Conservation (phyloP, 805 yeast species). For the Tetrapisispora iriomotensis region DNA sequence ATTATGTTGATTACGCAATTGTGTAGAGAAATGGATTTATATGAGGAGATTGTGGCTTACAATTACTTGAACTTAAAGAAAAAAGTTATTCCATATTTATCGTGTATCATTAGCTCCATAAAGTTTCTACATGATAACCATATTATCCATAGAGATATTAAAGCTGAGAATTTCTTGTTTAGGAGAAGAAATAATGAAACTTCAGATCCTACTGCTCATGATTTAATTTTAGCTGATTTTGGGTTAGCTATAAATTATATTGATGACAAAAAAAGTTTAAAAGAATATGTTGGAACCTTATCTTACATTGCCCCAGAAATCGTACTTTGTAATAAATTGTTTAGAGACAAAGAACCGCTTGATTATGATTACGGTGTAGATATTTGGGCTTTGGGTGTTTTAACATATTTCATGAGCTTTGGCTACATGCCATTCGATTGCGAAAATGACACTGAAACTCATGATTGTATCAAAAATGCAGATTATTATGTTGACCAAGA, state of each 20-base stretch:
- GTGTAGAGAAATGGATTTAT: slow-evolving; percentile 61
- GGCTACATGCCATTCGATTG: slow-evolving; percentile 76
- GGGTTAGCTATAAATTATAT: slow-evolving; percentile 46
- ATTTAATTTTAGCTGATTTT: slow-evolving; percentile 34
- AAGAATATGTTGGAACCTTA: slow-evolving; percentile 55
- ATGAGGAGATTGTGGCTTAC: slow-evolving; percentile 43
- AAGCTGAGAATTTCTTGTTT: slow-evolving; percentile 62
- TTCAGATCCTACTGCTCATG: slow-evolving; percentile 26
- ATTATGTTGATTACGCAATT: slow-evolving; percentile 53
- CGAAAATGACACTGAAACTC: slow-evolving; percentile 58
- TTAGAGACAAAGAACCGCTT: slow-evolving; percentile 3
- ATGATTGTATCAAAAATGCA: slow-evolving; percentile 48
- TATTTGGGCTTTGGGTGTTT: slow-evolving; percentile 69
- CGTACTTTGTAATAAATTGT: slow-evolving; percentile 31
- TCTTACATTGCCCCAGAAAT: slow-evolving; percentile 74
- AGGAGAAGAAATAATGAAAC: slow-evolving; percentile 20
- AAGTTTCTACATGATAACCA: slow-evolving; percentile 48
- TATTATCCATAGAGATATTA: slow-evolving; percentile 61
- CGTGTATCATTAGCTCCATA: slow-evolving; percentile 44
- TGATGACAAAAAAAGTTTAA: slow-evolving; percentile 26
- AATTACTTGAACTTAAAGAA: slow-evolving; percentile 36
- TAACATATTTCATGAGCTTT: slow-evolving; percentile 57
- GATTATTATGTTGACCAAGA: slow-evolving; percentile 53
- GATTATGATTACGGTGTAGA: slow-evolving; percentile 52
- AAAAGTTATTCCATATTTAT: slow-evolving; percentile 42